Conservation (phyloP, 306 rosid species). For the Rosa multiflora region DNA sequence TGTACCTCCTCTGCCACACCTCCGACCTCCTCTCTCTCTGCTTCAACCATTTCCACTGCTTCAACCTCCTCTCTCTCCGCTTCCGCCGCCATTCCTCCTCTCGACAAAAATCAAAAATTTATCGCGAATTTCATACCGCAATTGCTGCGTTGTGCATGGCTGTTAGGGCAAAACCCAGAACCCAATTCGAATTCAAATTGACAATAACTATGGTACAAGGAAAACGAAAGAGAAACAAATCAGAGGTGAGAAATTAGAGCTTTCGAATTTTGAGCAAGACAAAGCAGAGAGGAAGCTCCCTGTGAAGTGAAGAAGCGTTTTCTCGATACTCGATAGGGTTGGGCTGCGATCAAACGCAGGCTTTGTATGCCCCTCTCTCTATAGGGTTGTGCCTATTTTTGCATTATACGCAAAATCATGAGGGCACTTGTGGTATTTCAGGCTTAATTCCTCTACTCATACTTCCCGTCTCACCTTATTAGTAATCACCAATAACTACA, state of each 20-base stretch:
- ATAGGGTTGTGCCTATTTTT: neutral
- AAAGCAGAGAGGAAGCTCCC: neutral
- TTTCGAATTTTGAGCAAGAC: neutral
- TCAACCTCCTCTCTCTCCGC: neutral
- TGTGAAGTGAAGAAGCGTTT: neutral
- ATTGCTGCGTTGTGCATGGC: neutral
- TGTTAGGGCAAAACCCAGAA: constrained; percentile 2
- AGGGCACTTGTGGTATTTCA: neutral
- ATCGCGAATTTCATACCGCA: neutral
- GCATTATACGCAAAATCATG: neutral
- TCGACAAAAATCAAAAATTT: neutral
- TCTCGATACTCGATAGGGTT: neutral
- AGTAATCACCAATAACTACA: too few species aligned
- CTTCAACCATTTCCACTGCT: neutral
- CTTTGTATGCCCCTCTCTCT: too few species aligned
- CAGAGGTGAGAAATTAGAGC: neutral
- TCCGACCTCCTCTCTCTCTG: neutral
- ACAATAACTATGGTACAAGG: neutral
- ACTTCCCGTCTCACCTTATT: too few species aligned
- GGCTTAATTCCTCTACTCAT: too few species aligned
- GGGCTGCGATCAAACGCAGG: neutral
- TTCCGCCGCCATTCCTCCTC: neutral
- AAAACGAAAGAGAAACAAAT: neutral
- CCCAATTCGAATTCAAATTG: neutral
- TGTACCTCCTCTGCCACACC: constrained; percentile 1